Evolutionary conservation across 495 filamentous ascomycete genomes (phyloP).

Genomic region (Sordaria brevicollis): DNA sequence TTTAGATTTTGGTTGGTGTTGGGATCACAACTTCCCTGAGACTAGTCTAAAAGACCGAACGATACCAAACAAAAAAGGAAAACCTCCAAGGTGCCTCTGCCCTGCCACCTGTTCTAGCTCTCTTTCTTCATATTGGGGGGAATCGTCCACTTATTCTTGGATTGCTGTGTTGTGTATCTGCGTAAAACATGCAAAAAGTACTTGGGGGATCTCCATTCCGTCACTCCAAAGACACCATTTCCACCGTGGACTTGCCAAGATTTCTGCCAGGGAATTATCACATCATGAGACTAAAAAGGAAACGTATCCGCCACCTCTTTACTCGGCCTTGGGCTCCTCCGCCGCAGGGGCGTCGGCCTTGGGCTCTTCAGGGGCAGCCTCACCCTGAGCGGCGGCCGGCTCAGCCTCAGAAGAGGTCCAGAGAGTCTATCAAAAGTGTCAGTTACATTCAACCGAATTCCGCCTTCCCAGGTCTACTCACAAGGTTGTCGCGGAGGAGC

Average conservation of each 20-base stretch:
- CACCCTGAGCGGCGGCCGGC: slow-evolving; percentile 51
- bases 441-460: slow-evolving; percentile 4
- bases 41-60: slow-evolving; percentile 41
- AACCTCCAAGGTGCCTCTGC: slow-evolving; percentile 31
- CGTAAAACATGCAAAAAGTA: slow-evolving; percentile 42
- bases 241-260: slow-evolving; percentile 29
- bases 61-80: slow-evolving; percentile 30
- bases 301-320: slow-evolving; percentile 20
- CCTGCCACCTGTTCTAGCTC: slow-evolving; percentile 22
- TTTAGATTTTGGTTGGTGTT: slow-evolving; percentile 28
- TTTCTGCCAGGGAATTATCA: slow-evolving; percentile 25
- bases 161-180: slow-evolving; percentile 30
- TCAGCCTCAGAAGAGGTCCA: slow-evolving; percentile 99
- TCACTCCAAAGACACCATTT: slow-evolving; percentile 45
- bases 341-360: slow-evolving; percentile 30
- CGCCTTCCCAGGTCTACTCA: slow-evolving; percentile 36
- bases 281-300: slow-evolving; percentile 21
- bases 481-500: slow-evolving; percentile 95
- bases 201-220: slow-evolving; percentile 37
- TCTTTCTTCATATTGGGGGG: slow-evolving; percentile 16
- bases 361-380: slow-evolving; percentile 45
- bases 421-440: slow-evolving; percentile 59
- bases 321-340: slow-evolving; percentile 45
- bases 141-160: slow-evolving; percentile 28
- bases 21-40: slow-evolving; percentile 27